A percentile compares a stretch with the other conserved stretches of the same genome.
Conservation (phyloP, 2,329 filamentous ascomycete genomes). For the Curvularia hawaiiensis region DNA sequence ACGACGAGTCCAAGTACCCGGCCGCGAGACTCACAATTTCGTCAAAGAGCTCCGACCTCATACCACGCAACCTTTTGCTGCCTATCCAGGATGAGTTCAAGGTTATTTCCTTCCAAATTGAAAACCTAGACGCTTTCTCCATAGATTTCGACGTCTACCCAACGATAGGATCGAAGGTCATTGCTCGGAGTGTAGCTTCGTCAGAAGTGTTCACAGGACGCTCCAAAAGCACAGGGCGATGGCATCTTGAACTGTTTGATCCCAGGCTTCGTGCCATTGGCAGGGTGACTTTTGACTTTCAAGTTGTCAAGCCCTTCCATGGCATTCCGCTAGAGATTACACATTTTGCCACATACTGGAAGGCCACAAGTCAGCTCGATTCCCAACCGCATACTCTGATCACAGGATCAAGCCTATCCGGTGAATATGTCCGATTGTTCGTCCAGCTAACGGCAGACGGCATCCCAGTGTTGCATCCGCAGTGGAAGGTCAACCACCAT, state of each 20-base stretch:
- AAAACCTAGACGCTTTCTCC: conserved; percentile 88
- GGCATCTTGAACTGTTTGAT: conserved; percentile 89
- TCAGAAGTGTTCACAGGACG: conserved; percentile 82
- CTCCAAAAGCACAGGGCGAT: conserved; percentile 75
- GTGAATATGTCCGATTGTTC: conserved; percentile 91
- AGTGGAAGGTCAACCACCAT: conserved; percentile 77
- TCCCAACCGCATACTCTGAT: conserved; percentile 85
- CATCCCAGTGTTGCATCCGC: conserved; percentile 84
- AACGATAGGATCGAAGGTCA: conserved; percentile 95
- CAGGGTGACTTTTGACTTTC: conserved; percentile 90
- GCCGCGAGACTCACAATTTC: conserved; percentile 94
- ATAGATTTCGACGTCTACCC: conserved; percentile 98
- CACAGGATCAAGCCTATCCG: conserved; percentile 91
- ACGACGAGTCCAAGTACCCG: conserved; percentile 95
- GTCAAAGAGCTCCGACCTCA: conserved; percentile 92
- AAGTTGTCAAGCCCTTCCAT: conserved; percentile 95
- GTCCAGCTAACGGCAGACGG: conserved; percentile 91
- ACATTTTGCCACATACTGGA: conserved; percentile 99
- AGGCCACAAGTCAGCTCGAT: conserved; percentile 92
- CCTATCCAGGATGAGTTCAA: conserved; percentile 96
- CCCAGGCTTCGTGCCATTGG: conserved; percentile 90
- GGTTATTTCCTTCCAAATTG: conserved; percentile 92
- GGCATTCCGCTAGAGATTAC: conserved; percentile 94
- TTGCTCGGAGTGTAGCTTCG: conserved; percentile 91
- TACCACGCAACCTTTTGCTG: conserved; percentile 92